Evolutionary conservation across 176 grass and related monocot species (phyloP).

Genomic region (Oryza nivara): DNA sequence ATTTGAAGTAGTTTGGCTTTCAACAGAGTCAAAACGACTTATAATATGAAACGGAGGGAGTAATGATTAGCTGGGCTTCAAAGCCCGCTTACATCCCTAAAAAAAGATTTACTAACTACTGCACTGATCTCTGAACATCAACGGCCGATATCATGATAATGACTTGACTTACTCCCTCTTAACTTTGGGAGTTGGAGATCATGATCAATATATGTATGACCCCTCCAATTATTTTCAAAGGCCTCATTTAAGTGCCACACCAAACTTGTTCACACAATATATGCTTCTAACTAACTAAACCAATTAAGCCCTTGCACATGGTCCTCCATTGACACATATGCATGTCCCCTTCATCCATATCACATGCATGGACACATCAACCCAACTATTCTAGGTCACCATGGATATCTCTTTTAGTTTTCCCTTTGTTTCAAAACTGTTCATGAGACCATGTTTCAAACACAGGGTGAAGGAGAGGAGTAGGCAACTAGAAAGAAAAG

Average conservation of each 20-base stretch:
- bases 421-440: not conserved
- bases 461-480: not conserved
- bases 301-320: not conserved
- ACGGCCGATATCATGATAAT: not conserved
- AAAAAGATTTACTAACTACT: not conserved
- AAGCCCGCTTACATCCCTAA: no score
- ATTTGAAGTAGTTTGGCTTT: no score
- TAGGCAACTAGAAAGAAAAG: not conserved
- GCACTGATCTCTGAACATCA: not conserved
- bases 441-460: not conserved
- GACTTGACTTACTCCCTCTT: not conserved
- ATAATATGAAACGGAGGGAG: no score
- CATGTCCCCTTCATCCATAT: conserved; percentile 19
- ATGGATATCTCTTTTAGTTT: not conserved
- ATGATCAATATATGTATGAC: not conserved
- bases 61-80: no score
- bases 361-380: conserved; percentile 38
- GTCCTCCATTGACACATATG: not conserved
- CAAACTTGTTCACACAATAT: not conserved
- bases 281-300: not conserved
- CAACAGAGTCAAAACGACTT: no score
- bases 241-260: not conserved
- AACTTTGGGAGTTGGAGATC: not conserved
- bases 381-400: conserved; percentile 23
- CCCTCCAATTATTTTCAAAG: not conserved